Conservation (phyloP, 73 alveolate species). For the Breviolum minutum region DNA sequence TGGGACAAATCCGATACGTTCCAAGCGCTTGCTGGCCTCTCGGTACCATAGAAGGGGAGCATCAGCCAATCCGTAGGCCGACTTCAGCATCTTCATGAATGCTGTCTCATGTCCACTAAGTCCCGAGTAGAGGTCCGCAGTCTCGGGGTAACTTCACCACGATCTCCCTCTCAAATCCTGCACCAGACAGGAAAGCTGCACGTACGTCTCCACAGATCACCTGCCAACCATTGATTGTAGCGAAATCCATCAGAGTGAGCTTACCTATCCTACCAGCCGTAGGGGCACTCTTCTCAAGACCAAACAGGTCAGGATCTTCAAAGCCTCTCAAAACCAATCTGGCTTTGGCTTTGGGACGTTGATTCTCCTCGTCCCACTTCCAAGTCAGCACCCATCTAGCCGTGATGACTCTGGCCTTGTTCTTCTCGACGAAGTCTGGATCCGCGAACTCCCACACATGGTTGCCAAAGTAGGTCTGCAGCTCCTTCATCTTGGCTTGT, state of each 20-base stretch:
- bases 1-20: neutral
- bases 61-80: neutral
- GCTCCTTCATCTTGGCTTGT: neutral
- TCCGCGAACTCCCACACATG: neutral
- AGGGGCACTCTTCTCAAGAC: neutral
- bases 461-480: neutral
- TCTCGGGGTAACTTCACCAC: neutral
- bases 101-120: neutral
- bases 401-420: neutral
- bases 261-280: neutral
- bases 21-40: neutral
- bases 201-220: neutral
- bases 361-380: constrained; percentile 13
- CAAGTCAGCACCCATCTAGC: constrained; percentile 32
- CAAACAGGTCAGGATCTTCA: neutral
- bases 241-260: neutral
- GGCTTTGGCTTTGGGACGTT: neutral
- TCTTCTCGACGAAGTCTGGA: neutral
- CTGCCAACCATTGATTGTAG: neutral
- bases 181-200: neutral
- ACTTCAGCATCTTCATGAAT: neutral
- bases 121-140: neutral
- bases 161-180: neutral
- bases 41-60: neutral
- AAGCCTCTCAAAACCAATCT: neutral